Evolutionary conservation across 2,329 filamentous ascomycete species (phyloP), one percentile per base, ranked within the genome.

Genomic region (Fusarium armeniacum): DNA sequence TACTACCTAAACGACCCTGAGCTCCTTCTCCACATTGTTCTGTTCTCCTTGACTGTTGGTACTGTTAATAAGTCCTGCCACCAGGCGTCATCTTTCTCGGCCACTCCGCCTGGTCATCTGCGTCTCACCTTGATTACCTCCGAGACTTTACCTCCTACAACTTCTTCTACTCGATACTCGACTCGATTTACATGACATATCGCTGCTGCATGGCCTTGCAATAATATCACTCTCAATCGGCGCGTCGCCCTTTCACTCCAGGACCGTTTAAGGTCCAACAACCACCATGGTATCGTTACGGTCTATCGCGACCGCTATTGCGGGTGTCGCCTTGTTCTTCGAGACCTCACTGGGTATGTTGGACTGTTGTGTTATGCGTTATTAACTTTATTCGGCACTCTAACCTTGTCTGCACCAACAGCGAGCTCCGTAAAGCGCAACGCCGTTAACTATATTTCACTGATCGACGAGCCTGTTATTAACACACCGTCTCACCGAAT

Each of bases 401-500:
- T 73, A 73, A 73, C 77, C 64, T 45, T 30, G 10, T 43, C 24
- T 7, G 40, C 22, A 36, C 26, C 44, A 8, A 67, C 78, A 89
- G 91, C 90, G 69, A 87, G 92, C 78, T 97, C 93, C 1, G 84
- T 87, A 51, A 86, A 89, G 68, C 88, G 95, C 72, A 93, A 93
- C 75, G 93, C 94, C 33, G 85, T 99, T 67, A 88, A 86, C 72
- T 89, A 91, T 76, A 83, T 98, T 51, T 90, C 90, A 15, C 84
- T 89, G 47, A 82, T 98, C 70, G 90, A 94, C 66, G 87, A 94
- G 76, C 87, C 92, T 33, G 85, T 89, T 64, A 91, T 99, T 70
- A 89, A 93, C 75, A 93, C 94, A 1, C 90, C 91, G 18, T 92
- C 91, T 46, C 89, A 93, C 77, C 89, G 91, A 62, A 88, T 97